Percentiles rank a stretch among this genome's conserved stretches.
These are phyloP conservation scores for Omphalea diandra DNA, from an alignment of 441 rosid genomes.

Conservation along the genomic window DNA sequence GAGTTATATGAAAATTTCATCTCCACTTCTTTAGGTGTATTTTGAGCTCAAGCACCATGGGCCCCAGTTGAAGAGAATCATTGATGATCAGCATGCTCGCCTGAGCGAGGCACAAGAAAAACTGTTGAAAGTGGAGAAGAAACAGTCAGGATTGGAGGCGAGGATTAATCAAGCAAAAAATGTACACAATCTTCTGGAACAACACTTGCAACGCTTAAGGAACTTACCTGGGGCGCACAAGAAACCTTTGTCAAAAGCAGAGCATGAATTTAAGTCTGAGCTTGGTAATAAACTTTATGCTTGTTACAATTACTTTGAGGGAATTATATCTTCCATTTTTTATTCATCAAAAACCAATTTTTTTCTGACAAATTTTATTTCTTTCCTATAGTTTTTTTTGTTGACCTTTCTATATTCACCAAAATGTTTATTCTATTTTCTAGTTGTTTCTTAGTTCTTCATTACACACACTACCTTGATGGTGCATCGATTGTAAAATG, in stretches of 20 bases:
- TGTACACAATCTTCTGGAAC: slow-evolving; percentile 54
- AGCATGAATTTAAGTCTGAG: slow-evolving; percentile 76
- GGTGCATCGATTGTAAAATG: not conserved
- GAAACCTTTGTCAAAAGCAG: slow-evolving; percentile 88
- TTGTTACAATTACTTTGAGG: not conserved
- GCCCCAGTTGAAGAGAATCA: slow-evolving; percentile 76
- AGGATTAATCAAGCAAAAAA: slow-evolving; percentile 51
- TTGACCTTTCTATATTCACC: not conserved
- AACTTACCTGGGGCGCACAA: slow-evolving; percentile 74
- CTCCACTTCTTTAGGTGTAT: slow-evolving; percentile 49
- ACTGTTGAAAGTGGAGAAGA: slow-evolving; percentile 64
- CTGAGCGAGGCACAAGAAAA: slow-evolving; percentile 58
- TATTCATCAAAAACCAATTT: not conserved
- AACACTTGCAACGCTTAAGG: slow-evolving; percentile 64
- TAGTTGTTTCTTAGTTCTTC: not conserved
- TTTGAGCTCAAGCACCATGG: slow-evolving; percentile 92
- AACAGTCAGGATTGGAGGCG: slow-evolving; percentile 58
- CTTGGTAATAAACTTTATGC: slow-evolving; percentile 57
- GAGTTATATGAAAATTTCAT: slow-evolving; percentile 12
- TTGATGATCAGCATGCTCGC: slow-evolving; percentile 72
- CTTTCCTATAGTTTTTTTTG: not conserved
- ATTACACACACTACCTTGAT: not conserved
- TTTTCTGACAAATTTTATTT: not conserved
- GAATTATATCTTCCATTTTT: not conserved
- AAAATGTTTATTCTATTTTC: not conserved